Evolutionary conservation across 352 stramenopile species (phyloP).

Genomic region (Thraustochytrium sp.): DNA sequence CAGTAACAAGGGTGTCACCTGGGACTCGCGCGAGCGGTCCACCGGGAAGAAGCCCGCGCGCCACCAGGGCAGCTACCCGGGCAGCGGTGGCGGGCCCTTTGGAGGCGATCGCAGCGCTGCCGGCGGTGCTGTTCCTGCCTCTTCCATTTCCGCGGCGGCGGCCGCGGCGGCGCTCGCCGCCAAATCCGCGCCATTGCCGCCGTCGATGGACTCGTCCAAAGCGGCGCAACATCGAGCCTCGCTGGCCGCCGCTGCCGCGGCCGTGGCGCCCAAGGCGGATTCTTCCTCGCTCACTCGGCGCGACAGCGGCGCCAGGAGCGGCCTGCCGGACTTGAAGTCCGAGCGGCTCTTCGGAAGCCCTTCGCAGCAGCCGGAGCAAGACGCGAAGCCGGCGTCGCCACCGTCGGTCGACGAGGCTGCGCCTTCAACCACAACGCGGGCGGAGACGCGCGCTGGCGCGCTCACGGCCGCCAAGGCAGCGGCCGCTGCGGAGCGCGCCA

Average conservation of each 20-base stretch:
- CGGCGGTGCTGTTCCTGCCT: neutral
- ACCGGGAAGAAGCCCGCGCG: neutral
- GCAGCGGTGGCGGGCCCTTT: neutral
- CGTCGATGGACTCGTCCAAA: conserved; percentile 27
- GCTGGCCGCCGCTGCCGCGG: neutral
- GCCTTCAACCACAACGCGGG: neutral
- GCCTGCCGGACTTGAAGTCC: neutral
- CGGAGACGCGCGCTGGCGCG: neutral
- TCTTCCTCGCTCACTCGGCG: neutral
- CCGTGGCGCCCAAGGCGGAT: neutral
- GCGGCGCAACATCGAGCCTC: neutral
- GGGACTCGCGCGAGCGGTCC: neutral
- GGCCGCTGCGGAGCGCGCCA: neutral
- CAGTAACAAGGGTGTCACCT: neutral
- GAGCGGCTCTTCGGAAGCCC: conserved; percentile 20
- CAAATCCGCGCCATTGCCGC: neutral
- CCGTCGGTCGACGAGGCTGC: neutral
- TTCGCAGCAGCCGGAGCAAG: neutral
- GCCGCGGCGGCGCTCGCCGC: neutral
- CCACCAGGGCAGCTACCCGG: neutral
- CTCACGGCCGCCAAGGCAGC: conserved; percentile 2
- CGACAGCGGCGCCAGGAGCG: neutral
- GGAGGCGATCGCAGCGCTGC: neutral
- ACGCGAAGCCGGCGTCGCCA: neutral
- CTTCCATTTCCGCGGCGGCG: conserved; percentile 9